phyloP scores from a whole-genome alignment of 768 basidiomycete species.

The Rhodotorula babjevae region DNA sequence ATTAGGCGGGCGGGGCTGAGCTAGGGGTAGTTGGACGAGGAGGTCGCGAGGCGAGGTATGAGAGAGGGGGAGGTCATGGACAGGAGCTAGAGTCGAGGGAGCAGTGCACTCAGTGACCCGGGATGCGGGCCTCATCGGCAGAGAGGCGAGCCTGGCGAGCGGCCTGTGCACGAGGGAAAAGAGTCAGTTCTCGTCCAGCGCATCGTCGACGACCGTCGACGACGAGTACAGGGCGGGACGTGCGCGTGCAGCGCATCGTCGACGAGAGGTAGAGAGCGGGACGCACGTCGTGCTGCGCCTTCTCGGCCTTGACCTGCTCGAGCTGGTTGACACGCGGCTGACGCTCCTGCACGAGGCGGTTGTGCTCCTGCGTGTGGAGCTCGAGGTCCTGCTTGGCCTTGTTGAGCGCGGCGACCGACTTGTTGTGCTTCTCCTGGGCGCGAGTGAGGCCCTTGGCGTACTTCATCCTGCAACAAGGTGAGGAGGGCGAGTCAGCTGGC shows the following conservation, averaged over 20 bases:
- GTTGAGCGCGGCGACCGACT: constrained; percentile 18
- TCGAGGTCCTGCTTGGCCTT: constrained; percentile 27
- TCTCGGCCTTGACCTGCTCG: constrained; percentile 7
- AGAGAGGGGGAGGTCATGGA: too few species aligned
- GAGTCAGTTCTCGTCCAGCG: background rate
- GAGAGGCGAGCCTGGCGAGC: constrained; percentile 9
- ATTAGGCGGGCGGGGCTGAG: background rate
- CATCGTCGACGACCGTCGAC: too few species aligned
- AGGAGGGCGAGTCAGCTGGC: too few species aligned
- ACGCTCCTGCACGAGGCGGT: constrained; percentile 5
- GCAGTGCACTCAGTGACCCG: background rate
- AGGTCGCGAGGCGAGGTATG: background rate
- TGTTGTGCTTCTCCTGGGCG: constrained; percentile 27
- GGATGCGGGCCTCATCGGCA: background rate
- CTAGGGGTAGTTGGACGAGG: background rate
- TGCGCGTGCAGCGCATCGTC: too few species aligned
- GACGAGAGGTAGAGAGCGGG: background rate
- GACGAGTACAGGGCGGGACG: too few species aligned
- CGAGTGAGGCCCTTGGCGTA: constrained; percentile 11
- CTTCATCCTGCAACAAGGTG: background rate
- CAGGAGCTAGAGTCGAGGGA: background rate
- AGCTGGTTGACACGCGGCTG: constrained; percentile 3
- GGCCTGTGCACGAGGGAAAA: background rate
- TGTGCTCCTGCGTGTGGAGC: constrained; percentile 11
- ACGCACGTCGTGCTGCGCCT: constrained; percentile 29